Base-by-base conservation (phyloP, 495 filamentous ascomycete species). In the Xylaria flabelliformis region DNA sequence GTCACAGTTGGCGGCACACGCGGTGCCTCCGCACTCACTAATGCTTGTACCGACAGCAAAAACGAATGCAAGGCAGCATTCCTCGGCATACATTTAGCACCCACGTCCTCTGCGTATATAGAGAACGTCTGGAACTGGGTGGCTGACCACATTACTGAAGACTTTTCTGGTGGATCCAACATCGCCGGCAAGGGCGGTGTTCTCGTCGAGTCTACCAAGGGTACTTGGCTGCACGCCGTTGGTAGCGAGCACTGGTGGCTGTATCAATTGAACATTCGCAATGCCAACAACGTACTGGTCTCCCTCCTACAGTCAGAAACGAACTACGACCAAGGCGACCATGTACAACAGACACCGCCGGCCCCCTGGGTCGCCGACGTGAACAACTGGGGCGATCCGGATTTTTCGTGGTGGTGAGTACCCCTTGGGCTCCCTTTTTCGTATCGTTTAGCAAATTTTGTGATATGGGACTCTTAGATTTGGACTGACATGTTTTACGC, bases 241-340 rank as follows among this genome's bases (percentile, higher is more conserved):
- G 88, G 87, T 0, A 90, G 90, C 21, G 93, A 97, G 82, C 93
- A 97, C 76, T 88, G 88, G 79, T 85, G 87, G 67, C 82, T 95
- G 7, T 94, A 94, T 74, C 91, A 95, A 74, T 92, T 94, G 77
- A 90, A 94, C 67, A 79, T 95, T 65, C 80, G 87, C 48, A 89
- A 88, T 68, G 92, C 94, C 0, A 81, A 89, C 64, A 92, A 95
- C 75, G 86, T 97, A 48, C 90, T 93, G 77, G 91, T 96, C 82
- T 89, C 86, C 12, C 77, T 94, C 73, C 93, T 97, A 63, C 95
- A 98, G 78, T 90, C 91, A 34, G 95, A 98, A 80, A 97, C 95
- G 0, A 93, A 94, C 63, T 97, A 97, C 83, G 93, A 91, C 84
- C 93, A 96, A 82, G 86, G 88, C 58, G 95, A 97, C 80, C 91